Evolutionary conservation across 176 grass and related monocot species (phyloP), one percentile per base, ranked within the genome.

Genomic region (Stipa capillata): DNA sequence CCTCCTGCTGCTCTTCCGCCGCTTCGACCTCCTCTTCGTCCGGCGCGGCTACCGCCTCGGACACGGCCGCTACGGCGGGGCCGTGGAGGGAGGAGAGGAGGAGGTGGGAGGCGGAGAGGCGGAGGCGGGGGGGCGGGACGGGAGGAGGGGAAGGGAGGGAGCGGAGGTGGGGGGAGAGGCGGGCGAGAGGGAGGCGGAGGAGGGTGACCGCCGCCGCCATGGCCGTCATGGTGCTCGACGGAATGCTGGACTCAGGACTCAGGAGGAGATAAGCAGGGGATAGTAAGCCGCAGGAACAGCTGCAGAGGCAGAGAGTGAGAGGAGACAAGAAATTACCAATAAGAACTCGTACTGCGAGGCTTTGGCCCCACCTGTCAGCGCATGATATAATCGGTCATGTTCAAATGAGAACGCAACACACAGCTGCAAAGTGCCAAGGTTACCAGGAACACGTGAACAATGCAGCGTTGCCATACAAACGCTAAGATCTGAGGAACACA

Each of bases 111-210:
- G 39, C 2, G 37, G 39, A 56, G 72, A 78, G 28, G 62, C 51
- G 59, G 77, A 75, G 56, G 73, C 73, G 79, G 74, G 82, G 50
- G 17, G 24, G 33, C 41, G 42, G 80, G 32, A 42, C 48, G 79
- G 39, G 74, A 56, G n/a, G n/a, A n/a, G 66, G 40, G 32, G 32
- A 21, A 35, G 67, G 77, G 17, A 39, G 9, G 7, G 87, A 77
- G 10, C 31, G 53, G 64, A 84, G 76, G 65, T 43, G 75, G 66
- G 60, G 57, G 20, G 75, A 48, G 58, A 85, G 61, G 25, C 54
- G 62, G 77, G 69, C 72, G 53, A 88, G 87, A 85, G 85, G 85
- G 59, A 90, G 36, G 49, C 82, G 87, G 65, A 88, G 82, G 48
- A 94, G 76, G 44, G 85, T 81, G 9, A 49, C 45, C 63, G 85